Evolutionary conservation across 805 yeast species (phyloP).

Genomic region (Wickerhamiella occidentalis): DNA sequence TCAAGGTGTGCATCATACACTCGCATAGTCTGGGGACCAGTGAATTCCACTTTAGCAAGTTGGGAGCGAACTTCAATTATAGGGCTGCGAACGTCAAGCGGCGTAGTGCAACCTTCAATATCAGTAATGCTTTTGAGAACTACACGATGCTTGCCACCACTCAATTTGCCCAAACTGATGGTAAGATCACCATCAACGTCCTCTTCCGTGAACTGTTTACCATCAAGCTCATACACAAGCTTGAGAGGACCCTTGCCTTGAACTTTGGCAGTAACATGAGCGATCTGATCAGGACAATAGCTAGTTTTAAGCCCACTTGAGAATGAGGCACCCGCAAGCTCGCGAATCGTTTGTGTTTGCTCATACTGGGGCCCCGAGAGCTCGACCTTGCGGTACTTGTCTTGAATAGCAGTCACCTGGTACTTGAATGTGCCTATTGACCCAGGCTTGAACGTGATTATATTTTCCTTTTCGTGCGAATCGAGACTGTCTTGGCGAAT

Average conservation of each 20-base stretch:
- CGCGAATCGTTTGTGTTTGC: conserved; percentile 27
- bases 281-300: conserved; percentile 39
- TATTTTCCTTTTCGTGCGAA: conserved; percentile 33
- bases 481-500: conserved; percentile 24
- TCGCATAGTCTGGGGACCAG: conserved; percentile 28
- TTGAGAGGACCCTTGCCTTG: conserved; percentile 74
- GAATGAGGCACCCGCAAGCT: conserved; percentile 33
- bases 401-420: conserved; percentile 52
- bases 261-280: conserved; percentile 43
- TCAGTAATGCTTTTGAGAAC: conserved; percentile 57
- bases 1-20: conserved; percentile 45
- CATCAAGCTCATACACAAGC: conserved; percentile 49
- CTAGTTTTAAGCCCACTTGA: conserved; percentile 18
- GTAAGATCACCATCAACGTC: conserved; percentile 40
- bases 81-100: conserved; percentile 50
- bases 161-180: conserved; percentile 21
- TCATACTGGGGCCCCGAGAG: conserved; percentile 18
- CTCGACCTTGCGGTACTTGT: conserved; percentile 30
- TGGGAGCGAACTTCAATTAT: conserved; percentile 57
- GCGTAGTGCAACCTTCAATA: conserved; percentile 67
- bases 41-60: conserved; percentile 46
- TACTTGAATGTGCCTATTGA: conserved; percentile 73
- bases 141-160: conserved; percentile 64
- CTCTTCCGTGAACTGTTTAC: conserved; percentile 7
- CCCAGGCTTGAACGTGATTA: conserved; percentile 61